Percentiles rank a stretch among this genome's conserved stretches.
phyloP scores from a whole-genome alignment of 1,139 yeast genomes.

The Kurtzmaniella natalensis region DNA sequence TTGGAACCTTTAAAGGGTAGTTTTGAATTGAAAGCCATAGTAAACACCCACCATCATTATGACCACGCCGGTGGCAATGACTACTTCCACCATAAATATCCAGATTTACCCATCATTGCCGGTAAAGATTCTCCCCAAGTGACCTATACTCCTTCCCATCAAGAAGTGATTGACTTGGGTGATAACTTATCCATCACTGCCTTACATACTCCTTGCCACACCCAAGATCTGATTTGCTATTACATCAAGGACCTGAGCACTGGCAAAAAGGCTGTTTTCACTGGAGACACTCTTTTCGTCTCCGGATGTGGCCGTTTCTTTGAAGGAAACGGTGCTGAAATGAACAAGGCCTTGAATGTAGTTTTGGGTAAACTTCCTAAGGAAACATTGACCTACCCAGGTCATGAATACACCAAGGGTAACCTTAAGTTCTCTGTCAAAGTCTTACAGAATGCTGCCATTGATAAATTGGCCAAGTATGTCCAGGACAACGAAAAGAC shows the following conservation, averaged over 20 bases:
- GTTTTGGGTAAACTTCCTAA: conserved; percentile 59
- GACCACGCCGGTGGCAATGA: conserved; percentile 93
- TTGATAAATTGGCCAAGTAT: conserved; percentile 50
- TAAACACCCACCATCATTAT: conserved; percentile 92
- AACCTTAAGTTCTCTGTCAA: conserved; percentile 74
- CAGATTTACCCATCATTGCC: conserved; percentile 70
- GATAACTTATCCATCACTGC: conserved; percentile 65
- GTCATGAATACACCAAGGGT: conserved; percentile 89
- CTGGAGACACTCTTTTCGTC: conserved; percentile 92
- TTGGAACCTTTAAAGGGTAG: conserved; percentile 21
- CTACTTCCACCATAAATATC: conserved; percentile 36
- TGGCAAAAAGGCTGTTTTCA: conserved; percentile 70
- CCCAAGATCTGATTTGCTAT: conserved; percentile 93
- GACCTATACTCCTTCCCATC: conserved; percentile 60
- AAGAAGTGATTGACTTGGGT: conserved; percentile 62
- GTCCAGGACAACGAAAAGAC: conserved; percentile 59
- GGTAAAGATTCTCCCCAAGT: conserved; percentile 79
- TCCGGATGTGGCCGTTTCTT: conserved; percentile 97
- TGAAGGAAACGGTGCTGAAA: conserved; percentile 81
- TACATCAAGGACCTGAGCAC: conserved; percentile 60
- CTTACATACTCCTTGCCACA: conserved; percentile 95
- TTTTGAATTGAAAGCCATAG: conserved; percentile 62
- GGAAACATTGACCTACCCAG: conserved; percentile 77
- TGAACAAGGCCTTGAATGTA: conserved; percentile 65
- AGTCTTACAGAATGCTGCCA: conserved; percentile 52